These are phyloP conservation scores for Verticillium alfalfae DNA, from an alignment of 2,329 filamentous ascomycete species.

Conservation along the genomic window DNA sequence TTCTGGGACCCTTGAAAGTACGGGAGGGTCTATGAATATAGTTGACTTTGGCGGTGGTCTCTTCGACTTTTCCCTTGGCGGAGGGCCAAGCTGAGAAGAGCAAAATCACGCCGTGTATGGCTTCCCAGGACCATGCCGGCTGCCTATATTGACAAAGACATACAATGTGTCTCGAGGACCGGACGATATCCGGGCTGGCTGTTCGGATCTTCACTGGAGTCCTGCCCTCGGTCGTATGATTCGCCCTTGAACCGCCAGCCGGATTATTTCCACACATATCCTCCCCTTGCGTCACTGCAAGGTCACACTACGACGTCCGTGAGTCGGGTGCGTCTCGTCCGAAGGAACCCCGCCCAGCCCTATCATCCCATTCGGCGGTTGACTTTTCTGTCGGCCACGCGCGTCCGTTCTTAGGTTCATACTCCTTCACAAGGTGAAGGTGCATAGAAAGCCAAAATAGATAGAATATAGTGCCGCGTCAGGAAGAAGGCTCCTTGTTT, in stretches of 20 bases:
- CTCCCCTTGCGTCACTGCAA: too few relatives aligned
- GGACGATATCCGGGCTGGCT: background rate
- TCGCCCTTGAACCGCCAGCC: background rate
- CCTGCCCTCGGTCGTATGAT: background rate
- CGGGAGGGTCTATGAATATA: too few relatives aligned
- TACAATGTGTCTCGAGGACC: too few relatives aligned
- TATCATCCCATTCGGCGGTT: background rate
- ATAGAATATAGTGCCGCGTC: background rate
- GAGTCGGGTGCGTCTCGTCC: background rate
- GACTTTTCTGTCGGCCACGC: background rate
- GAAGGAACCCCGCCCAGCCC: background rate
- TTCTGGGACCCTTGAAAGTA: too few relatives aligned
- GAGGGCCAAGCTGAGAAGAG: too few relatives aligned
- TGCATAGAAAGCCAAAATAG: background rate
- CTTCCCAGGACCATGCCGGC: background rate
- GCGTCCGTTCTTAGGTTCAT: background rate
- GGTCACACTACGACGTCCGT: background rate
- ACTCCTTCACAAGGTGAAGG: background rate
- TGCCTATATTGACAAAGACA: background rate
- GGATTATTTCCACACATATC: background rate
- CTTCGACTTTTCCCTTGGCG: too few relatives aligned
- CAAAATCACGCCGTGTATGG: too few relatives aligned
- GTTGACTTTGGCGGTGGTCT: too few relatives aligned
- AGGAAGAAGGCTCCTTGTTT: background rate
- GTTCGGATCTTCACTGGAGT: background rate